Evolutionary conservation across 257 asterid species (phyloP), one percentile per base, ranked within the genome.

Genomic region (Solanum etuberosum): DNA sequence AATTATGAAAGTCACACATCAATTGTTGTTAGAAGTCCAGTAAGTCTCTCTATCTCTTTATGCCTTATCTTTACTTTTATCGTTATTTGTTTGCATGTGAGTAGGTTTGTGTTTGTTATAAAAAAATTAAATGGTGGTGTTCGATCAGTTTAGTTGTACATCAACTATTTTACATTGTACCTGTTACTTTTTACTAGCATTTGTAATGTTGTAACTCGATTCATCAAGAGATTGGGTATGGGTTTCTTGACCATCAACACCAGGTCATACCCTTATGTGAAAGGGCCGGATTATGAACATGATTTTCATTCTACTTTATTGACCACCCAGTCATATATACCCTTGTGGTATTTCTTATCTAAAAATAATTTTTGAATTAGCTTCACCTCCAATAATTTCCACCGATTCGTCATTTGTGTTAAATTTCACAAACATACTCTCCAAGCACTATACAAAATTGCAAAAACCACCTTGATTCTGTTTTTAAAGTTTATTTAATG

Each of bases 1-100:
- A 89, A 90, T n/a, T 91, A 87, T 85, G 93, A 91, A 3, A 93
- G 95, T 23, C 72, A 67, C 9, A 23, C 94, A n/a, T 90, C 94
- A 23, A 54, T 95, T 7, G 94, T 91, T 7, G 87, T 91, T 29
- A 93, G 94, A 9, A 91, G 87, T 61, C 94, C 95, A 43, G 77
- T 84, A 84, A 38, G n/a, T 42, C 25, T 51, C 40, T 11, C 63
- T 20, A 20, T 67, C 37, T 67, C 5, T 61, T 4, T n/a, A 23
- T 65, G 18, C 4, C 14, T 83, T 54, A 4, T 21, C 8, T 21
- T 54, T 16, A 31, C 20, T 29, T 51, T 31, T 23, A 9, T 23
- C 15, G 2, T 32, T 3, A 3, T 23, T 83, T 35, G 32, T 67
- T 11, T 59, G 12, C 35, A 57, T 57, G 31, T 20, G 63, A 34